Conservation (phyloP, 2,329 filamentous ascomycete genomes). For the Paraphaeosphaeria minitans region DNA sequence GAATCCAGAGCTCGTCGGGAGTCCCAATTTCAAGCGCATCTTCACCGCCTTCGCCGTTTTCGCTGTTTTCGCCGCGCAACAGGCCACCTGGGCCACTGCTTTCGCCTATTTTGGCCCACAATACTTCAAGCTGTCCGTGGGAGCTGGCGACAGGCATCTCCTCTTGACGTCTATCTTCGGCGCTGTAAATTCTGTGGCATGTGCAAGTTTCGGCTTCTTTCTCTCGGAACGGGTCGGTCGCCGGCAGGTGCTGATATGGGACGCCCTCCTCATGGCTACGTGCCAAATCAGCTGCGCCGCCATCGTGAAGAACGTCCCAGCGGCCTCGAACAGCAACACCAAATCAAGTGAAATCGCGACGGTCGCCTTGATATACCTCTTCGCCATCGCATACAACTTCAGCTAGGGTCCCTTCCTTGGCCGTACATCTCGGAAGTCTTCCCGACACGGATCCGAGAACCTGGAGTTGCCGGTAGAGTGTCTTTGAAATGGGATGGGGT, state of each 20-base stretch:
- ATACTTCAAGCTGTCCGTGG: slow-evolving; percentile 58
- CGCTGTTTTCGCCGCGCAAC: slow-evolving; percentile 59
- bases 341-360: slow-evolving; percentile 54
- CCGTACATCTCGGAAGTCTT: slow-evolving; percentile 59
- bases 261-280: slow-evolving; percentile 42
- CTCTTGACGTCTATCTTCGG: slow-evolving; percentile 61
- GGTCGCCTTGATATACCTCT: slow-evolving; percentile 60
- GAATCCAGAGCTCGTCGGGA: slow-evolving; percentile 29
- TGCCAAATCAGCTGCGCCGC: slow-evolving; percentile 42
- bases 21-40: slow-evolving; percentile 34
- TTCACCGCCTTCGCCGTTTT: slow-evolving; percentile 47
- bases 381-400: slow-evolving; percentile 60
- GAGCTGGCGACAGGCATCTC: slow-evolving; percentile 50
- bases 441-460: slow-evolving; percentile 57
- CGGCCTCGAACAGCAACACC: slow-evolving; percentile 36
- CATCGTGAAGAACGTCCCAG: slow-evolving; percentile 52
- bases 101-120: slow-evolving; percentile 62
- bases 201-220: slow-evolving; percentile 57
- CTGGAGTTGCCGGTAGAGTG: slow-evolving; percentile 57
- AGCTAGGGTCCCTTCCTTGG: slow-evolving; percentile 62
- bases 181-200: slow-evolving; percentile 59
- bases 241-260: slow-evolving; percentile 37
- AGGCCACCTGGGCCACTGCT: slow-evolving; percentile 59
- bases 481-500: slow-evolving; percentile 58
- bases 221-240: slow-evolving; percentile 58